Base-by-base conservation (phyloP, 306 rosid genomes). In the Luffa acutangula region DNA sequence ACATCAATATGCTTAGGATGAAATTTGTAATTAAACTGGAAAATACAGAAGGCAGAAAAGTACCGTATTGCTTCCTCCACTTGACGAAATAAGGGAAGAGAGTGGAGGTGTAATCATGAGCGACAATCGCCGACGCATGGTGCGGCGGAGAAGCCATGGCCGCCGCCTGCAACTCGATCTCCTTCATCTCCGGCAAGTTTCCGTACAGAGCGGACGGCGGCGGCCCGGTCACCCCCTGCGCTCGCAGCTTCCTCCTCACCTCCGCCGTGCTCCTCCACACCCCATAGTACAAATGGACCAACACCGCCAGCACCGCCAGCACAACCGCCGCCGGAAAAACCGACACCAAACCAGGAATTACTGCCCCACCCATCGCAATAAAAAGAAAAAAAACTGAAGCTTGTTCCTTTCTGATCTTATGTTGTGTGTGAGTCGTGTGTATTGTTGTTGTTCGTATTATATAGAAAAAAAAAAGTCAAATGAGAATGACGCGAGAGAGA, bases 61-160 rank as follows among this genome's bases (percentile, higher is more conserved):
- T 34, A 95, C 97, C 97, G 56, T 92, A 95, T 89, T 92, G 83
- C 77, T 91, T 88, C 70, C 93, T 83, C 98, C 98, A 95, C 82
- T 86, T 91, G 63, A 89, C 97, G 37, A 91, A 87, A 77, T 87
- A 92, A 3, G 98, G 98, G 82, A 95, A 95, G 88, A 95, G 90
- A 6, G 89, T 77, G 74, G 95, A 83, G 63, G 97, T 89, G 80
- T 87, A 91, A 81, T 95, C 97, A 70, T 90, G 92, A 12, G 90
- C 96, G 5, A 90, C 83, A 81, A 88, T 83, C 59, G 81, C 63
- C 43, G 42, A 48, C 10, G 57, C 57, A 20, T 49, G 36, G 34
- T 82, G 79, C 59, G 58, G 56, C 6, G 85, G 42, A 37, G 81
- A 48, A 46, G 81, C 80, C 76, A n/a, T 39, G 21, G 72, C 41